Percentiles rank a stretch among this genome's conserved stretches.
These are phyloP conservation scores for Pelargonium cotyledonis DNA, from an alignment of 441 rosid genomes.

Conservation along the genomic window DNA sequence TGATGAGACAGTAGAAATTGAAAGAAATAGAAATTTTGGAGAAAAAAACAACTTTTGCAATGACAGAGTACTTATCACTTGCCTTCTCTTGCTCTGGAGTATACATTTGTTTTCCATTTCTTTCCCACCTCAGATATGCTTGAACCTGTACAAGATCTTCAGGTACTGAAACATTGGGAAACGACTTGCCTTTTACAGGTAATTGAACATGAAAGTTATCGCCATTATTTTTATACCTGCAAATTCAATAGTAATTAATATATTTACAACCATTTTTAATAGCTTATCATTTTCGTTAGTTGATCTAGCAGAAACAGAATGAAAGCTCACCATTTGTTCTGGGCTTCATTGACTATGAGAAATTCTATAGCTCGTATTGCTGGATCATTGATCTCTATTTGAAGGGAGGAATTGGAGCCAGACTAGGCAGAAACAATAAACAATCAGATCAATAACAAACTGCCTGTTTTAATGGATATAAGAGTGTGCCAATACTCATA, in stretches of 20 bases:
- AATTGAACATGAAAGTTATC: slow-evolving; percentile 52
- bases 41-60: not conserved
- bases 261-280: slow-evolving; percentile 10
- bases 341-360: slow-evolving; percentile 77
- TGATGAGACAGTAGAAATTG: not conserved
- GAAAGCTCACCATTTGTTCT: slow-evolving; percentile 69
- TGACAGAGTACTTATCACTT: slow-evolving; percentile 24
- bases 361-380: slow-evolving; percentile 79
- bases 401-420: slow-evolving; percentile 56
- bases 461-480: slow-evolving; percentile 14
- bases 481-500: slow-evolving; percentile 12
- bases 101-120: slow-evolving; percentile 86
- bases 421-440: slow-evolving; percentile 40
- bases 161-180: slow-evolving; percentile 54
- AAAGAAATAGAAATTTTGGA: not conserved
- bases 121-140: slow-evolving; percentile 95
- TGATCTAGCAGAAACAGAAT: slow-evolving; percentile 11
- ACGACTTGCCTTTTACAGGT: slow-evolving; percentile 41
- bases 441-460: slow-evolving; percentile 17
- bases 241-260: slow-evolving; percentile 20
- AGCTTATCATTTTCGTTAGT: slow-evolving; percentile 13
- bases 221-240: slow-evolving; percentile 51
- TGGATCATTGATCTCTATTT: slow-evolving; percentile 77
- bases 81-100: slow-evolving; percentile 88
- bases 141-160: slow-evolving; percentile 94